Percentiles rank a stretch among this genome's conserved stretches.
These are phyloP conservation scores for Aphanomyces invadans DNA, from an alignment of 352 stramenopile genomes.

Conservation along the genomic window DNA sequence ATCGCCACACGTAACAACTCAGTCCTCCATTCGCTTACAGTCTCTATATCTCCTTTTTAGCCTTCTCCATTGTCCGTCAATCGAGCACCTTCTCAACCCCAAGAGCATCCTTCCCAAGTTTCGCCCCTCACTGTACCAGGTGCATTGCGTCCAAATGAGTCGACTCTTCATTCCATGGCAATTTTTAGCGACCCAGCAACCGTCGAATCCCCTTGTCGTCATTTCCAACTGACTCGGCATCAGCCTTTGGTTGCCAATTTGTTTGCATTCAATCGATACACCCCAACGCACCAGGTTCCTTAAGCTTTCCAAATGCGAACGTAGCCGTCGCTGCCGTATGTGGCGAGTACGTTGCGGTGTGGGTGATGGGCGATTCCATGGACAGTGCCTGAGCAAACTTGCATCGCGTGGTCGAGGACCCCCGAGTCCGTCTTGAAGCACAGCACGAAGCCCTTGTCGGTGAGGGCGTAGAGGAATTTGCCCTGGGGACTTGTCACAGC, in stretches of 20 bases:
- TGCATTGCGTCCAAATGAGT: too few relatives aligned
- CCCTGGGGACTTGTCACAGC: conserved; percentile 69
- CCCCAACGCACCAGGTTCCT: too few relatives aligned
- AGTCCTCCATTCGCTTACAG: too few relatives aligned
- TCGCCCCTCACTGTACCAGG: too few relatives aligned
- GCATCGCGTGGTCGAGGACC: conserved; percentile 60
- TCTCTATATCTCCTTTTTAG: too few relatives aligned
- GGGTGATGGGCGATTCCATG: conserved; percentile 82
- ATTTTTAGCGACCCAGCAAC: too few relatives aligned
- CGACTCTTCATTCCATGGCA: too few relatives aligned
- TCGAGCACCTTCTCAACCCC: not conserved
- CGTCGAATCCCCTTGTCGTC: not conserved
- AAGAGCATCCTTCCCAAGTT: not conserved
- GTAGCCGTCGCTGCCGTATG: conserved; percentile 80
- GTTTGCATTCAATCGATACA: too few relatives aligned
- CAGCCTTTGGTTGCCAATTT: too few relatives aligned
- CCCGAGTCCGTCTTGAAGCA: conserved; percentile 54
- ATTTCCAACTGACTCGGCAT: not conserved
- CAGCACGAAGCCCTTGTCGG: conserved; percentile 75
- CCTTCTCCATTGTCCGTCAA: not conserved
- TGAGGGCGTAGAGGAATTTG: conserved; percentile 82
- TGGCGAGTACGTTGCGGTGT: conserved; percentile 83
- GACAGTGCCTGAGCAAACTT: conserved; percentile 73
- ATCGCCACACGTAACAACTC: not conserved
- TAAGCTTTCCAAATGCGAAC: conserved; percentile 74